Conservation (phyloP, 2,329 filamentous ascomycete genomes). For the Cyphellophora attinorum region DNA sequence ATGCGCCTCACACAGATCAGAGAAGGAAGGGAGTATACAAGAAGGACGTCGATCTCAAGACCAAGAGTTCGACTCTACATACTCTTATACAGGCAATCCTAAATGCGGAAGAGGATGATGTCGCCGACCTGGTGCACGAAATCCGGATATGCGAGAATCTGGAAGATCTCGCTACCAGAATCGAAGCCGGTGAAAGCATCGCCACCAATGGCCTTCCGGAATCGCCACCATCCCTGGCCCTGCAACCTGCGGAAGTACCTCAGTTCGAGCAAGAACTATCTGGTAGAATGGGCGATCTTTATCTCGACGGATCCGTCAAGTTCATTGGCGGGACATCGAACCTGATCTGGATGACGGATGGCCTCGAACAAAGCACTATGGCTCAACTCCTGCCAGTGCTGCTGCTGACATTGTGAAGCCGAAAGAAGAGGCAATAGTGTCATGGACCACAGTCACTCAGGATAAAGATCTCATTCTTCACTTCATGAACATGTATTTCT, state of each 20-base stretch:
- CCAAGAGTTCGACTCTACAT: constrained; percentile 76
- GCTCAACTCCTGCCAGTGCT: constrained; percentile 1
- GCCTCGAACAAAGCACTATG: constrained; percentile 27
- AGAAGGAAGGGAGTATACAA: constrained; percentile 94
- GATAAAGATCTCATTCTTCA: constrained; percentile 73
- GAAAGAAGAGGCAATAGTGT: constrained; percentile 62
- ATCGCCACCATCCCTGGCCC: constrained; percentile 26
- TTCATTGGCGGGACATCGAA: constrained; percentile 94
- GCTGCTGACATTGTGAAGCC: constrained; percentile 35
- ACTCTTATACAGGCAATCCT: constrained; percentile 88
- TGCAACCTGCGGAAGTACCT: constrained; percentile 18
- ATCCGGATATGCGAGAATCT: constrained; percentile 78
- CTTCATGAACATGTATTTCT: constrained; percentile 95
- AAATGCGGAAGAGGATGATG: constrained; percentile 81
- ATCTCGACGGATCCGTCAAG: constrained; percentile 75
- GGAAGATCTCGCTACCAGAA: constrained; percentile 53
- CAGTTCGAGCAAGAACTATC: constrained; percentile 70
- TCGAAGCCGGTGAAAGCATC: constrained; percentile 44
- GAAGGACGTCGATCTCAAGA: constrained; percentile 84
- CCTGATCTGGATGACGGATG: constrained; percentile 64
- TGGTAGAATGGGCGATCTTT: constrained; percentile 84
- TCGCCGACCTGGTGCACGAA: constrained; percentile 67
- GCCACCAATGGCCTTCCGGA: constrained; percentile 26
- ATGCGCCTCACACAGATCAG: constrained; percentile 93
- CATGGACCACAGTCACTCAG: constrained; percentile 79